phyloP scores from a whole-genome alignment of 176 grass and related monocot genomes.

The Oropetium thomaeum region DNA sequence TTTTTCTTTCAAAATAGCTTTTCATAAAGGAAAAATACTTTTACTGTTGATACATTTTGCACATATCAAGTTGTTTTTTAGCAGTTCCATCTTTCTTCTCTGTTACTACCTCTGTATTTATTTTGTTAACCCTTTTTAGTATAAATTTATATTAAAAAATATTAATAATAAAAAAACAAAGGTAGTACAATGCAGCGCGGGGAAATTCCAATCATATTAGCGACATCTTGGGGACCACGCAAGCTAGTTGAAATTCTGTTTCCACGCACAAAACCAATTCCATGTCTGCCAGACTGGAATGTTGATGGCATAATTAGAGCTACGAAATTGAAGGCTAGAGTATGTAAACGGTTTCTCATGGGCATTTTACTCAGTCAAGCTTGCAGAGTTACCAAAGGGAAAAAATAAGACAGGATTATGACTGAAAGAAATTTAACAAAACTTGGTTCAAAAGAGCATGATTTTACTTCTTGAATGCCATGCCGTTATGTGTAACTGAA shows the following conservation, averaged over 20 bases:
- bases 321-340: not conserved
- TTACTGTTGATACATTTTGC: not conserved
- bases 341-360: not conserved
- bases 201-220: conserved; percentile 14
- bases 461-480: not conserved
- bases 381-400: not conserved
- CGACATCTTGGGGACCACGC: conserved; percentile 19
- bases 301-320: conserved; percentile 3
- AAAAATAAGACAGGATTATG: not conserved
- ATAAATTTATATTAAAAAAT: too few species aligned
- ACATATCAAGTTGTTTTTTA: not conserved
- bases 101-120: too few species aligned
- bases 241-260: conserved; percentile 49
- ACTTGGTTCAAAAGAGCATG: not conserved
- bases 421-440: not conserved
- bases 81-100: conserved; percentile 6
- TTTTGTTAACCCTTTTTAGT: too few species aligned
- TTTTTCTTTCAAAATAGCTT: not conserved
- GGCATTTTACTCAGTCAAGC: not conserved
- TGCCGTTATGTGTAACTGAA: not conserved
- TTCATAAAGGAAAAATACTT: not conserved
- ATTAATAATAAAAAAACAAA: too few species aligned
- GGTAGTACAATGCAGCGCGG: conserved; percentile 22
- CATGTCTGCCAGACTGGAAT: conserved; percentile 16
- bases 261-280: conserved; percentile 29